phyloP scores from a whole-genome alignment of 805 yeast genomes.

The Candida suzukii region DNA sequence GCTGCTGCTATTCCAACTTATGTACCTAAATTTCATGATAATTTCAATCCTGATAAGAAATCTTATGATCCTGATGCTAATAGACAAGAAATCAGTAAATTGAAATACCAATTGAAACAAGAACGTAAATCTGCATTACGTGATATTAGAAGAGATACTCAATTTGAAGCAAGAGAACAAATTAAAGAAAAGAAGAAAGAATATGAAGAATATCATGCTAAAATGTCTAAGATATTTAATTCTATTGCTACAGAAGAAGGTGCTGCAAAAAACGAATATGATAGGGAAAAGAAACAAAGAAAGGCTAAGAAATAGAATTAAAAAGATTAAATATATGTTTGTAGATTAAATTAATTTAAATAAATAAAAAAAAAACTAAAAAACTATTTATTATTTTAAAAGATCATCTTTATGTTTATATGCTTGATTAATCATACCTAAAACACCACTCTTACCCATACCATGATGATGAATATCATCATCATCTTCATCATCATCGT shows the following conservation, averaged over 20 bases:
- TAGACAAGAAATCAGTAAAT: slow-evolving; percentile 76
- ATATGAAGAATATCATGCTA: slow-evolving; percentile 76
- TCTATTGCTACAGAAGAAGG: slow-evolving; percentile 92
- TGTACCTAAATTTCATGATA: slow-evolving; percentile 91
- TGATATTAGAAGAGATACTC: slow-evolving; percentile 84
- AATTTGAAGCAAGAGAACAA: slow-evolving; percentile 80
- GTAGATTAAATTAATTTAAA: too few species aligned
- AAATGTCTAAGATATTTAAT: slow-evolving; percentile 82
- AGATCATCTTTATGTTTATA: slow-evolving; percentile 46
- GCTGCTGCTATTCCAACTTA: slow-evolving; percentile 78
- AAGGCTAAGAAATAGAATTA: slow-evolving; percentile 29
- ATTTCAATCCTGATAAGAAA: slow-evolving; percentile 92
- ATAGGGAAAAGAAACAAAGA: slow-evolving; percentile 70
- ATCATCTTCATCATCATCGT: slow-evolving; percentile 28
- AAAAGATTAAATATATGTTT: too few species aligned
- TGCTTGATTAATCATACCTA: slow-evolving; percentile 73
- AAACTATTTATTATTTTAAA: not conserved
- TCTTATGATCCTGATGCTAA: slow-evolving; percentile 80
- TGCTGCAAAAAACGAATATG: slow-evolving; percentile 88
- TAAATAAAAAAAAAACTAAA: not conserved
- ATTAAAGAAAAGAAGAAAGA: slow-evolving; percentile 69
- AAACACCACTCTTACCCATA: slow-evolving; percentile 31
- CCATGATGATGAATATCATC: slow-evolving; percentile 1
- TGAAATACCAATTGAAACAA: slow-evolving; percentile 80
- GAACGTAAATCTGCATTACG: slow-evolving; percentile 84